These are phyloP conservation scores for Lolium perenne DNA, from an alignment of 176 grass and related monocot genomes.

Conservation along the genomic window DNA sequence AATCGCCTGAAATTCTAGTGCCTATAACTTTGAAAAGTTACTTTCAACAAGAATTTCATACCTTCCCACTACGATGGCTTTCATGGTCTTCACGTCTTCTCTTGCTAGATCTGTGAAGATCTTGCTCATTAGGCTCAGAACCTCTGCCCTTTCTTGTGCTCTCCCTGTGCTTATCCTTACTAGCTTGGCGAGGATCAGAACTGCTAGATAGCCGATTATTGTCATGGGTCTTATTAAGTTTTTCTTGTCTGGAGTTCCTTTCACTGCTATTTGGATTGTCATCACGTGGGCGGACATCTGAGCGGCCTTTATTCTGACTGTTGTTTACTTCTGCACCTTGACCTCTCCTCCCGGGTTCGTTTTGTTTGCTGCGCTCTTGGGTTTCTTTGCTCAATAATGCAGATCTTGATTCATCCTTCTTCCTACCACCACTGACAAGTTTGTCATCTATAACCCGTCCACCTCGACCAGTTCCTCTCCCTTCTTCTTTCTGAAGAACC, in stretches of 20 bases:
- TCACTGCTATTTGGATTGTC: conserved; percentile 65
- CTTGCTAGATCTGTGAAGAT: conserved; percentile 69
- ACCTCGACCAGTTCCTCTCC: conserved; percentile 59
- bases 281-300: conserved; percentile 65
- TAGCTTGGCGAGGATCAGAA: conserved; percentile 61
- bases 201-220: conserved; percentile 59
- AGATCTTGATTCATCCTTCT: conserved; percentile 65
- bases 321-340: conserved; percentile 61
- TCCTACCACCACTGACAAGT: conserved; percentile 50
- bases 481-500: conserved; percentile 77
- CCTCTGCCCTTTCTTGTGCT: conserved; percentile 70
- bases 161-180: conserved; percentile 79
- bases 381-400: conserved; percentile 60
- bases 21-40: conserved; percentile 33
- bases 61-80: conserved; percentile 69
- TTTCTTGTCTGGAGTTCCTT: conserved; percentile 82
- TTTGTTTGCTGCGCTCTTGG: conserved; percentile 57
- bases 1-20: conserved; percentile 29
- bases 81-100: conserved; percentile 76
- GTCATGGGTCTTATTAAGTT: conserved; percentile 45
- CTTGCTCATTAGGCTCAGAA: conserved; percentile 56
- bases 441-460: conserved; percentile 64
- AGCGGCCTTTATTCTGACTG: conserved; percentile 60
- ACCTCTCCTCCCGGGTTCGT: conserved; percentile 60
- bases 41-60: conserved; percentile 59